Evolutionary conservation across 129 eudicot species (phyloP), one percentile per base, ranked within the genome.

Genomic region (Flaveria trinervia): DNA sequence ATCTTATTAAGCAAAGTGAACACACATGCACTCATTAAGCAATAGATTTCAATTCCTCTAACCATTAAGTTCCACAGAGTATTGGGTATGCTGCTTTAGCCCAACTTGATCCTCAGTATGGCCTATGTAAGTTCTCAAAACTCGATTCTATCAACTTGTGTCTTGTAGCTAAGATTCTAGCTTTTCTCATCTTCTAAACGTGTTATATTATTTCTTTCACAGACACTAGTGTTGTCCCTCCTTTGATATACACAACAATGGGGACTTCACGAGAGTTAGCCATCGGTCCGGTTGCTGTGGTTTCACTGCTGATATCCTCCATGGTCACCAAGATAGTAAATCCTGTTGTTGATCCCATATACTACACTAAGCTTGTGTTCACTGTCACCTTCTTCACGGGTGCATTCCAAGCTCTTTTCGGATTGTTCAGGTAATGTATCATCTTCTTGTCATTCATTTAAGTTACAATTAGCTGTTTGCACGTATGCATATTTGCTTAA

Each of bases 191-290:
- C 46, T 82, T 5, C 28, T 60, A 39, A 79, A 30, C 65, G 46
- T 51, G 18, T 50, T 62, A 16, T 8, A 46, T 8, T 60, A 28
- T 28, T 9, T 49, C 36, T 11, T 64, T 49, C 15, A 43, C 48
- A 93, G 98, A 93, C 76, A 81, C 95, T 46, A 93, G 96, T 46
- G 90, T 90, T 65, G 96, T 93, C 20, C 98, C 98, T 17, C 98
- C 98, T 6, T 75, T 93, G 72, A 79, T 93, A 17, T 93, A 93
- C 81, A 81, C 96, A 64, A 45, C 85, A 7, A 90, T 93, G 98
- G 98, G 98, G 10, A 93, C 90, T 50, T 93, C 98, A 49, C 84
- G 96, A 26, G 96, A 93, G 72, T 80, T 93, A 70, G 98, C 96
- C 7, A 90, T 90, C 16, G 98, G 98, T 74, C 96, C 98, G 0